Conservation (phyloP, 257 asterid species). For the Solanum pinnatisectum region DNA sequence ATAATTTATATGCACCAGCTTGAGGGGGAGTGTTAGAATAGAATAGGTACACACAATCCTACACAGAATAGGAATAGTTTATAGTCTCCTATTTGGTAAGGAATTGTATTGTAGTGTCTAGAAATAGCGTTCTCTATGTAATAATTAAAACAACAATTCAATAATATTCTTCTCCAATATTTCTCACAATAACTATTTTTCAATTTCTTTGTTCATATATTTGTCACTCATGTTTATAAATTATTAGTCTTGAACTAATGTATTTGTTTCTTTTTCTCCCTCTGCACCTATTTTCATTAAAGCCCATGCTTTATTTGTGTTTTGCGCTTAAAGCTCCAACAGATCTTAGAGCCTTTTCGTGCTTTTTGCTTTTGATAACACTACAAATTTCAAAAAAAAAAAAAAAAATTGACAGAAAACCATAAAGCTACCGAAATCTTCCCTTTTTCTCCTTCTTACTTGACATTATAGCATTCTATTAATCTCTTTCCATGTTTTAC, state of each 20-base stretch:
- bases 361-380: not conserved
- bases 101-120: too few relatives aligned
- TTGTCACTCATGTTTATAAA: not conserved
- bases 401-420: not conserved
- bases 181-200: too few relatives aligned
- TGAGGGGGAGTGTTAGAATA: too few relatives aligned
- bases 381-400: not conserved
- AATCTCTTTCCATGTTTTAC: not conserved
- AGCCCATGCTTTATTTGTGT: not conserved
- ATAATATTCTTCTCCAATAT: too few relatives aligned
- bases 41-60: too few relatives aligned
- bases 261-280: not conserved
- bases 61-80: too few relatives aligned
- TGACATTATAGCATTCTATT: not conserved
- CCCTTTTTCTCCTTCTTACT: not conserved
- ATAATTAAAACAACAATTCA: too few relatives aligned
- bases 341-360: not conserved
- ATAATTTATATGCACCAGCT: too few relatives aligned
- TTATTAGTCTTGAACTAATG: not conserved
- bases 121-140: too few relatives aligned
- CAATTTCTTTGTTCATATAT: not conserved
- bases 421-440: not conserved
- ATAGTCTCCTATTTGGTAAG: too few relatives aligned
- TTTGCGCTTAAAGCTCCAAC: not conserved
- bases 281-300: not conserved